These are phyloP conservation scores for Nannizziopsis arthrosporioides DNA, from an alignment of 2,329 filamentous ascomycete species.

Conservation along the genomic window DNA sequence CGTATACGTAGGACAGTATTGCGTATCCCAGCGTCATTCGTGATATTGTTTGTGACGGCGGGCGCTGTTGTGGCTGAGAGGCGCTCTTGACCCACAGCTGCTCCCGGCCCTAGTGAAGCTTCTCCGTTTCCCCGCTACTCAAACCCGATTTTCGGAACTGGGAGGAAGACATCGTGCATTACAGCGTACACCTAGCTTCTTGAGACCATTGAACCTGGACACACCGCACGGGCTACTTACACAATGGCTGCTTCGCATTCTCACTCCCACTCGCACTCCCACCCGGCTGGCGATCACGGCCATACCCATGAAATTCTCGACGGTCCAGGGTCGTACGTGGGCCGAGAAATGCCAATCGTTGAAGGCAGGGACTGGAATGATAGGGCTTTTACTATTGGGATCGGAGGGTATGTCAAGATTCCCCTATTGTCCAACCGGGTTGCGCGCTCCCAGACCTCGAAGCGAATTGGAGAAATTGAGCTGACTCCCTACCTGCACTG, in stretches of 20 bases:
- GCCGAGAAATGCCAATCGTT: constrained; percentile 85
- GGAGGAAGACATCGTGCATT: too few species aligned
- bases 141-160: too few species aligned
- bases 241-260: constrained; percentile 4
- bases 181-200: too few species aligned
- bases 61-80: too few species aligned
- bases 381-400: constrained; percentile 90
- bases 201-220: too few species aligned
- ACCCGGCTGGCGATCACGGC: constrained; percentile 58
- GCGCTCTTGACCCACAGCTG: too few species aligned
- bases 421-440: background rate
- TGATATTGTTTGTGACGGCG: too few species aligned
- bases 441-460: background rate
- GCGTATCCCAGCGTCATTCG: too few species aligned
- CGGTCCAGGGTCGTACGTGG: constrained; percentile 79
- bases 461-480: background rate
- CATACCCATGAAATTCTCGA: constrained; percentile 93
- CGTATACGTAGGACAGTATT: too few species aligned
- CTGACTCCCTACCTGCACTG: background rate
- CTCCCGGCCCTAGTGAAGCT: too few species aligned
- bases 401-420: constrained; percentile 65
- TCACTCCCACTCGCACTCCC: constrained; percentile 29
- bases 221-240: too few species aligned
- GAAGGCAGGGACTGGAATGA: constrained; percentile 80
- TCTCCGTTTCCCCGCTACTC: too few species aligned